phyloP scores from a whole-genome alignment of 202 grass and related monocot species.

The Schoenoplectus tabernaemontani region DNA sequence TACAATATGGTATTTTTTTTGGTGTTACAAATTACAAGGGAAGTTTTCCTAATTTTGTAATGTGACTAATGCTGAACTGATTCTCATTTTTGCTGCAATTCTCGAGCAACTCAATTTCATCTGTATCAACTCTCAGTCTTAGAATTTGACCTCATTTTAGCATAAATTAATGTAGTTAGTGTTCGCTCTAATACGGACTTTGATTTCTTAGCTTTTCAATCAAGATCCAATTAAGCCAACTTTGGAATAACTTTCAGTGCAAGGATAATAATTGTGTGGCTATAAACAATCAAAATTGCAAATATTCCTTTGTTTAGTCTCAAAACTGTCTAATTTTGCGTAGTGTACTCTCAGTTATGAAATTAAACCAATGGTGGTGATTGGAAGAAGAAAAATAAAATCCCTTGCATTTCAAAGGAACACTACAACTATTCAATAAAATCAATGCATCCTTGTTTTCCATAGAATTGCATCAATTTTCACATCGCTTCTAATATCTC shows the following conservation, averaged over 20 bases:
- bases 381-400: background rate
- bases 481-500: constrained; percentile 20
- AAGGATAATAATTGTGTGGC: background rate
- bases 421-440: background rate
- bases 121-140: background rate
- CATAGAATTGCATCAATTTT: background rate
- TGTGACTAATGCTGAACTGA: background rate
- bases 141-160: background rate
- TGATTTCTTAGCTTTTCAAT: background rate
- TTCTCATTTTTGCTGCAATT: background rate
- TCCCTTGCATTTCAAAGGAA: background rate
- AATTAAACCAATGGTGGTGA: background rate
- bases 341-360: background rate
- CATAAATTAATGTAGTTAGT: background rate
- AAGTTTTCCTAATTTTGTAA: background rate
- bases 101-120: background rate
- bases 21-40: background rate
- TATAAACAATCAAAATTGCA: background rate
- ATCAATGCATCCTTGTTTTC: background rate
- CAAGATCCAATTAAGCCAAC: background rate
- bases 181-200: background rate
- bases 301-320: background rate
- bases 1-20: background rate
- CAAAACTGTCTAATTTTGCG: background rate
- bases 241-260: background rate